Evolutionary conservation across 768 basidiomycete species (phyloP).

Genomic region (Russula emetica): DNA sequence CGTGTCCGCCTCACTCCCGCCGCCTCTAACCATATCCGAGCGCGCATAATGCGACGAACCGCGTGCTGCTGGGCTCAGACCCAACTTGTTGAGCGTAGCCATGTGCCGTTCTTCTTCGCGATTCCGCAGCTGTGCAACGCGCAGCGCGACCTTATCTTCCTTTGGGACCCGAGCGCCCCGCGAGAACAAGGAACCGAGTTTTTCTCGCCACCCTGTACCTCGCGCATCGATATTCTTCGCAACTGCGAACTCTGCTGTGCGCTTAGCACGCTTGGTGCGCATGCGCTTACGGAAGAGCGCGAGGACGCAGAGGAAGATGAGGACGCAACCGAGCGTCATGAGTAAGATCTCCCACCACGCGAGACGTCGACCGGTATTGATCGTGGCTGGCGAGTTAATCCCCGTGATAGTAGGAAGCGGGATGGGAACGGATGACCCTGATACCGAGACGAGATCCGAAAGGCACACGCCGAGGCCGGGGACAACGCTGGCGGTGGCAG

Average conservation of each 20-base stretch:
- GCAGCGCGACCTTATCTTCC: conserved; percentile 28
- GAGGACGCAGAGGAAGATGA: conserved; percentile 65
- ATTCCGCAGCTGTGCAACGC: conserved; percentile 43
- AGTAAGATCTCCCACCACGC: conserved; percentile 84
- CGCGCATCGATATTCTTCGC: conserved; percentile 50
- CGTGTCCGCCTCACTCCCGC: conserved; percentile 35
- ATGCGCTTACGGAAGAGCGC: conserved; percentile 68
- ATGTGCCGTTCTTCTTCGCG: conserved; percentile 50
- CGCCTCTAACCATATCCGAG: neutral
- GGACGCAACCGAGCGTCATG: conserved; percentile 76
- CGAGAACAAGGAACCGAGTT: conserved; percentile 53
- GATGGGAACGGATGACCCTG: conserved; percentile 38
- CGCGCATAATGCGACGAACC: conserved; percentile 15
- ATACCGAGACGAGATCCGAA: conserved; percentile 59
- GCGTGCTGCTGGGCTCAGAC: conserved; percentile 3
- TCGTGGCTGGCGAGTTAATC: conserved; percentile 47
- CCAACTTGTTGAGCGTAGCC: conserved; percentile 35
- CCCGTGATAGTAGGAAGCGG: conserved; percentile 58
- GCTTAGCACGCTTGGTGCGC: conserved; percentile 61
- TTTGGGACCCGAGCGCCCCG: conserved; percentile 31
- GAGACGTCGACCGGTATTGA: conserved; percentile 35
- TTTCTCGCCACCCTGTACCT: conserved; percentile 48
- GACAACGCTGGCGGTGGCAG: conserved; percentile 39
- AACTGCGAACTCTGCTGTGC: conserved; percentile 60
- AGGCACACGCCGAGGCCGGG: conserved; percentile 75